A percentile compares a stretch with the other conserved stretches of the same genome.
Conservation (phyloP, 2,329 filamentous ascomycete species). For the Colletotrichum godetiae region DNA sequence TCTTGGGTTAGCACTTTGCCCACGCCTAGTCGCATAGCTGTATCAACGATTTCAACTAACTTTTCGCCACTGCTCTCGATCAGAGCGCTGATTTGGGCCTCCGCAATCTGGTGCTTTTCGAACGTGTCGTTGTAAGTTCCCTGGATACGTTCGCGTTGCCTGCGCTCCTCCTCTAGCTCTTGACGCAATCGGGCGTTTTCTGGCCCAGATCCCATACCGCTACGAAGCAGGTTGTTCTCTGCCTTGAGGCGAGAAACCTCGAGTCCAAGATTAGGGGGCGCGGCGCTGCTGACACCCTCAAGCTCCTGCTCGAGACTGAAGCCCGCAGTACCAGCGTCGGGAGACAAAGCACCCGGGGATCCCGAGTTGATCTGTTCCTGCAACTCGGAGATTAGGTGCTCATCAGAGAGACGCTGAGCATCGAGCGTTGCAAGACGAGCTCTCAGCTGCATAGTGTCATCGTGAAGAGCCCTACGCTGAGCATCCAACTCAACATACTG, state of each 20-base stretch:
- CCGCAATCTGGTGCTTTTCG: conserved; percentile 67
- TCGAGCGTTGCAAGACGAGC: conserved; percentile 49
- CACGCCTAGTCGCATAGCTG: conserved; percentile 38
- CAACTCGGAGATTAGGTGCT: conserved; percentile 67
- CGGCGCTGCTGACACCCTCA: conserved; percentile 57
- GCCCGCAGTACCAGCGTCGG: conserved; percentile 41
- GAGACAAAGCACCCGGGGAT: conserved; percentile 17
- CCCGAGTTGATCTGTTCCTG: conserved; percentile 66
- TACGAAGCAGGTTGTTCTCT: conserved; percentile 69
- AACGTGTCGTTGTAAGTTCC: conserved; percentile 66
- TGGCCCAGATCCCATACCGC: conserved; percentile 63
- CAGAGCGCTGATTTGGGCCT: conserved; percentile 68
- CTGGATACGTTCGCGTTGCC: conserved; percentile 63
- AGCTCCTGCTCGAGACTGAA: conserved; percentile 72
- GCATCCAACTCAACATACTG: conserved; percentile 52
- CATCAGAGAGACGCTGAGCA: conserved; percentile 60
- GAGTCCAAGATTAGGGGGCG: conserved; percentile 55
- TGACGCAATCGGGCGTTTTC: conserved; percentile 65
- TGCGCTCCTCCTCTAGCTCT: conserved; percentile 66
- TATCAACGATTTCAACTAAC: conserved; percentile 56
- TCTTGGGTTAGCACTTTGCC: conserved; percentile 55
- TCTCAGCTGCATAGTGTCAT: conserved; percentile 59
- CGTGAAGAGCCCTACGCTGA: conserved; percentile 56
- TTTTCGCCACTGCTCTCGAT: conserved; percentile 61
- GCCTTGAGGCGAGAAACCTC: conserved; percentile 70